Evolutionary conservation across 176 grass and related monocot species (phyloP).

Genomic region (Cenchrus americanus): DNA sequence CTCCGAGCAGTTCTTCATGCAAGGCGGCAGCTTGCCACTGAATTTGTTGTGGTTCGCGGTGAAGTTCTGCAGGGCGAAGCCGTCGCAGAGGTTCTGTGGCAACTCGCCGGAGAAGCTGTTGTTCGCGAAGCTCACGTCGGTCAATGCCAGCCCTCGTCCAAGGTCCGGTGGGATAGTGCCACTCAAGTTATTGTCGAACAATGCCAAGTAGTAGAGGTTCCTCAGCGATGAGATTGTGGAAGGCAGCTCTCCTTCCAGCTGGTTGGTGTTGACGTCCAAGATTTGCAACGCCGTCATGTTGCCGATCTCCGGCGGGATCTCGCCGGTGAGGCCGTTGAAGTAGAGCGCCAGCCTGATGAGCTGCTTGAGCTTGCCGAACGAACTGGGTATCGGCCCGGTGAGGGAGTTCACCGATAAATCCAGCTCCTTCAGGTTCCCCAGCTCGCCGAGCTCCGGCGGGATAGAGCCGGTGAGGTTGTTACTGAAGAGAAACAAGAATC

Average conservation of each 20-base stretch:
- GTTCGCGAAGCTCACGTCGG: slow-evolving; percentile 47
- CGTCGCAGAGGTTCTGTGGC: slow-evolving; percentile 46
- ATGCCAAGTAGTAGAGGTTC: slow-evolving; percentile 36
- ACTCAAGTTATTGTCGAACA: slow-evolving; percentile 65
- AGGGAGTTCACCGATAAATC: slow-evolving; percentile 59
- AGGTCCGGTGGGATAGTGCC: slow-evolving; percentile 63
- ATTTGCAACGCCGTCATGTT: slow-evolving; percentile 54
- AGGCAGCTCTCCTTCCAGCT: slow-evolving; percentile 59
- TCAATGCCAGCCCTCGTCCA: slow-evolving; percentile 43
- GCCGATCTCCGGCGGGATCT: slow-evolving; percentile 59
- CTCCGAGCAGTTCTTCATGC: slow-evolving; percentile 60
- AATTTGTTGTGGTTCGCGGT: slow-evolving; percentile 63
- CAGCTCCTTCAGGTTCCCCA: slow-evolving; percentile 18
- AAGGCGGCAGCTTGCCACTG: slow-evolving; percentile 62
- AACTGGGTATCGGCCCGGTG: slow-evolving; percentile 49
- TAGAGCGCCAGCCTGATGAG: slow-evolving; percentile 48
- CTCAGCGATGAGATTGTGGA: slow-evolving; percentile 43
- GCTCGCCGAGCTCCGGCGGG: slow-evolving; percentile 49
- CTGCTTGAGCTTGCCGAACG: slow-evolving; percentile 56
- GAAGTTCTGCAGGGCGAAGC: slow-evolving; percentile 46
- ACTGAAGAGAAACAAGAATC: slow-evolving; percentile 35
- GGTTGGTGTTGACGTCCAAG: slow-evolving; percentile 69
- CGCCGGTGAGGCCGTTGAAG: slow-evolving; percentile 63
- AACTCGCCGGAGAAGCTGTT: slow-evolving; percentile 78
- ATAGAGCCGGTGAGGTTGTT: slow-evolving; percentile 54